Evolutionary conservation across 352 stramenopile genomes (phyloP).

Genomic region (Thalassiosira livingstoniorum): DNA sequence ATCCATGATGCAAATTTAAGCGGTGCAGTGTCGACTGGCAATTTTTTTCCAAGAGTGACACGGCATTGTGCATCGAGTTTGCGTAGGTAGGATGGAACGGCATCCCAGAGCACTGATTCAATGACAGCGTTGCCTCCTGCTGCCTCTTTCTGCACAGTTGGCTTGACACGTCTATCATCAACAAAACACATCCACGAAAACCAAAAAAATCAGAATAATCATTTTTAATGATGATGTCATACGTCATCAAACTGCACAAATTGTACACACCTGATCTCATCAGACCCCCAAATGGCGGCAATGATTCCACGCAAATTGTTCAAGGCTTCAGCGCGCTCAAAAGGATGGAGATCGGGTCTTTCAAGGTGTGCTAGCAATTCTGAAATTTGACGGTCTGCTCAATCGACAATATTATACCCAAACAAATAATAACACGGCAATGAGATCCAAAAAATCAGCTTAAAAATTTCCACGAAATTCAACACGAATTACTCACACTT

Average conservation of each 20-base stretch:
- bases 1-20: conserved; percentile 90
- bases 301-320: conserved; percentile 78
- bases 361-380: conserved; percentile 73
- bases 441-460: background rate
- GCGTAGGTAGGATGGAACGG: conserved; percentile 87
- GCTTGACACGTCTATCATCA: conserved; percentile 76
- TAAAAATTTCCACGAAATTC: no score
- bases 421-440: conserved; percentile 9
- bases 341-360: conserved; percentile 69
- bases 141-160: conserved; percentile 88
- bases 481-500: conserved; percentile 66
- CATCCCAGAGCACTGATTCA: conserved; percentile 88
- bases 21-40: conserved; percentile 84
- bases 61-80: conserved; percentile 86
- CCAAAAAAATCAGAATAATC: background rate
- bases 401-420: conserved; percentile 13
- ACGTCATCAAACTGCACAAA: background rate
- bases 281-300: conserved; percentile 77
- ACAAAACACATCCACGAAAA: background rate
- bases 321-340: conserved; percentile 69
- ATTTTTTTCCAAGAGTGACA: conserved; percentile 67
- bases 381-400: conserved; percentile 67
- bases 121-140: conserved; percentile 86
- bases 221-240: background rate
- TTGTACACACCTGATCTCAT: conserved; percentile 81